Percentiles rank a stretch among this genome's conserved stretches.
phyloP scores from a whole-genome alignment of 1,284 basidiomycete genomes.

The Filobasidium uniguttulatum region DNA sequence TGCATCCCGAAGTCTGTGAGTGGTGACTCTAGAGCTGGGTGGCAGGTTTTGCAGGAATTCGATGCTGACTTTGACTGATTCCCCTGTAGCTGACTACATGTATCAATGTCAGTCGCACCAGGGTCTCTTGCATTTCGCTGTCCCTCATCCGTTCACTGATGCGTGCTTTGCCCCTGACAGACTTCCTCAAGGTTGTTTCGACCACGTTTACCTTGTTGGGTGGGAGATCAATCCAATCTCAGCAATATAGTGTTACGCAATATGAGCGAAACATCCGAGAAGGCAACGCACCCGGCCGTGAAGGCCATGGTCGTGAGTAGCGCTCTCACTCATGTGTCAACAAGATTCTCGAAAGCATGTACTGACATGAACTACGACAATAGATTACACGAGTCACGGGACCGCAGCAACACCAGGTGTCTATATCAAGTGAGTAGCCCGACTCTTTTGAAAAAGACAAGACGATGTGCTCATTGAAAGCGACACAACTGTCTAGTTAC shows the following conservation, averaged over 20 bases:
- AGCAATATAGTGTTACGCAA: slow-evolving; percentile 85
- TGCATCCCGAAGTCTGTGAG: slow-evolving; percentile 47
- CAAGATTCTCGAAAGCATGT: background rate
- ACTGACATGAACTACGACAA: background rate
- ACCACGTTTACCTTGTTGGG: slow-evolving; percentile 76
- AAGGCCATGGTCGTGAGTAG: slow-evolving; percentile 46
- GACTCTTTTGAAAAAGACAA: background rate
- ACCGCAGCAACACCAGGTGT: slow-evolving; percentile 65
- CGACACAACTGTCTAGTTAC: slow-evolving; percentile 39
- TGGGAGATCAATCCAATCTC: slow-evolving; percentile 43
- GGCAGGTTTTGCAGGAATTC: background rate
- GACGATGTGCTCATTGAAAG: background rate
- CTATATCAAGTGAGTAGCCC: slow-evolving; percentile 56
- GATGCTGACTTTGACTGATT: background rate
- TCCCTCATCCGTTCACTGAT: background rate
- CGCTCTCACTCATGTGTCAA: background rate
- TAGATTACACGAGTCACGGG: slow-evolving; percentile 57
- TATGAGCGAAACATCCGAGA: slow-evolving; percentile 77
- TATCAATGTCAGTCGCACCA: slow-evolving; percentile 46
- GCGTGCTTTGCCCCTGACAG: slow-evolving; percentile 18
- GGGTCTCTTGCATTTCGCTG: background rate
- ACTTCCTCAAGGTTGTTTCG: slow-evolving; percentile 94
- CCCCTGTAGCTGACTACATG: slow-evolving; percentile 58
- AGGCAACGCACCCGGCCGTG: slow-evolving; percentile 43
- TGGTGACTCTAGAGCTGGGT: slow-evolving; percentile 15